phyloP scores from a whole-genome alignment of 2,329 filamentous ascomycete genomes.

The Claviceps africana region DNA sequence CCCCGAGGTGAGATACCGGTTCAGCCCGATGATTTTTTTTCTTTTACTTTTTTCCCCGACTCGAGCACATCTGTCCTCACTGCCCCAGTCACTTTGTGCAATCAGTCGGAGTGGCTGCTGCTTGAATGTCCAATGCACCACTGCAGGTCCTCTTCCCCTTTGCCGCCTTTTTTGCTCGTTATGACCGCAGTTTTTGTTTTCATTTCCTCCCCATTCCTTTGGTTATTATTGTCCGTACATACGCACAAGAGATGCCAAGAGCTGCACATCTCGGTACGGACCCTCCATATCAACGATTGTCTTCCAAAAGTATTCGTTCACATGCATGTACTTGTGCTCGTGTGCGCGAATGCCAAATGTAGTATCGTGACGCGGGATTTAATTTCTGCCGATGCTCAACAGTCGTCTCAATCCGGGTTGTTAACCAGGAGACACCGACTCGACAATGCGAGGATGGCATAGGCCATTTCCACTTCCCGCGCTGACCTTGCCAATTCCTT shows the following conservation, averaged over 20 bases:
- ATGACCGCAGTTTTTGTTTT: background rate
- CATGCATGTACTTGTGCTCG: background rate
- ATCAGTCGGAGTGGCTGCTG: background rate
- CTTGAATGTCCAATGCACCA: background rate
- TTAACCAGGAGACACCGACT: no score
- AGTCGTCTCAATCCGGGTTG: no score
- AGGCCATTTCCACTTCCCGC: background rate
- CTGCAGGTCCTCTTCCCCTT: background rate
- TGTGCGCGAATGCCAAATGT: background rate
- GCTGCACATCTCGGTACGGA: background rate
- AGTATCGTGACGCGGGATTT: background rate
- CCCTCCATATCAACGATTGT: no score
- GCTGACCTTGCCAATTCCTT: background rate
- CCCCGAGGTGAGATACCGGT: conserved; percentile 16
- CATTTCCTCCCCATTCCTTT: background rate
- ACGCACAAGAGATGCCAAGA: background rate
- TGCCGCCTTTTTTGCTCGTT: no score
- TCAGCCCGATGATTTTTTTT: conserved; percentile 17
- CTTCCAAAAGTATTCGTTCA: background rate
- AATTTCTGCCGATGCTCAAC: background rate
- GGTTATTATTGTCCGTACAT: background rate
- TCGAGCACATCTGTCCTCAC: conserved; percentile 1
- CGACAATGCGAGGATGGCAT: background rate
- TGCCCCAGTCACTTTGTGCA: background rate
- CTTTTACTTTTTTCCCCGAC: conserved; percentile 8